A percentile compares a stretch with the other conserved stretches of the same genome.
Evolutionary conservation across 257 asterid species (phyloP).

Genomic region (Lantana camara): DNA sequence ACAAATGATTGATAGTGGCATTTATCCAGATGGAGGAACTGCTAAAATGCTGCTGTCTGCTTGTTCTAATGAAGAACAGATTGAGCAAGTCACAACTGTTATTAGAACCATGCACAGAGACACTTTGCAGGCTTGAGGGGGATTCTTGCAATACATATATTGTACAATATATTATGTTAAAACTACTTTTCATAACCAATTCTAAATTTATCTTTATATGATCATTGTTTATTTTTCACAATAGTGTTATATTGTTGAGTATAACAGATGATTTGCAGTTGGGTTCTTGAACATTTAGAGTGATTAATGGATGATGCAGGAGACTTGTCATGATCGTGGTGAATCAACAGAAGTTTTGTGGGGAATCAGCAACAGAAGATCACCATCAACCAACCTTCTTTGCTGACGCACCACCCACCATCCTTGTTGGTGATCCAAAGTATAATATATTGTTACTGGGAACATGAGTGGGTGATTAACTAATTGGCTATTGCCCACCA

Average conservation of each 20-base stretch:
- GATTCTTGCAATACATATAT: background rate
- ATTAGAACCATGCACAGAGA: conserved; percentile 68
- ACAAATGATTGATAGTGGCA: conserved; percentile 82
- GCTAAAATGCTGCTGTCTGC: conserved; percentile 76
- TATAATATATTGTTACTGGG: background rate
- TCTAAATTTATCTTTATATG: too few relatives aligned
- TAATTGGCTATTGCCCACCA: conserved; percentile 10
- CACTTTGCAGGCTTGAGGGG: conserved; percentile 28
- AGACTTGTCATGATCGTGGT: conserved; percentile 11
- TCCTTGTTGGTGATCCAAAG: background rate
- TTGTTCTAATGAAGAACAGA: conserved; percentile 68
- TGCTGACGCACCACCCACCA: conserved; percentile 44
- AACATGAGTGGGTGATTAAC: conserved; percentile 1
- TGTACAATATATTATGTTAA: too few relatives aligned
- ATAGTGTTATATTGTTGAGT: too few relatives aligned
- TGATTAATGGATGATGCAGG: background rate
- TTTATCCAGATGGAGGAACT: conserved; percentile 86
- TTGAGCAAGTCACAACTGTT: conserved; percentile 72
- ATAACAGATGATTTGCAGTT: too few relatives aligned
- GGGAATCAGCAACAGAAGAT: conserved; percentile 14
- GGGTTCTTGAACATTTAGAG: too few relatives aligned
- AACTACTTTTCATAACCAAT: too few relatives aligned
- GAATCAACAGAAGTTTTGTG: background rate
- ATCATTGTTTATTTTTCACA: too few relatives aligned
- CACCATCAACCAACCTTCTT: conserved; percentile 38